phyloP scores from a whole-genome alignment of 441 rosid species.

The Jatropha multifida region DNA sequence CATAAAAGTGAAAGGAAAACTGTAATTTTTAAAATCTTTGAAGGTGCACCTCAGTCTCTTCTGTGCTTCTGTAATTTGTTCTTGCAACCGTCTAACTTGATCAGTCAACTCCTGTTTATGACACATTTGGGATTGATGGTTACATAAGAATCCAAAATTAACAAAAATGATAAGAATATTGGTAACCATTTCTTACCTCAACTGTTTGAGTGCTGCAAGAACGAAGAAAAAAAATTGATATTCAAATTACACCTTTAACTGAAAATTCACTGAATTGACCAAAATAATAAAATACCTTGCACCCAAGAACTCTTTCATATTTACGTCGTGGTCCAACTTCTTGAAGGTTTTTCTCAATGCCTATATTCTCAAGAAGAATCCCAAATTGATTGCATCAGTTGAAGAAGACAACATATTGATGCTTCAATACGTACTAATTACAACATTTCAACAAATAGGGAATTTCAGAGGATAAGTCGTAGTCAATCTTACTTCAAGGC shows the following conservation, averaged over 20 bases:
- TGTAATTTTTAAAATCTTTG: slow-evolving; percentile 15
- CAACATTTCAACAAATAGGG: slow-evolving; percentile 15
- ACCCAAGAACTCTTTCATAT: slow-evolving; percentile 61
- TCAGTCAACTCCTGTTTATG: slow-evolving; percentile 48
- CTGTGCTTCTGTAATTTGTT: slow-evolving; percentile 50
- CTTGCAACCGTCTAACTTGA: slow-evolving; percentile 45
- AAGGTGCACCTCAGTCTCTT: slow-evolving; percentile 62
- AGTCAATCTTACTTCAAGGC: slow-evolving; percentile 62
- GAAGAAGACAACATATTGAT: slow-evolving; percentile 2
- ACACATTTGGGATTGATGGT: slow-evolving; percentile 12
- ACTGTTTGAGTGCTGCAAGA: slow-evolving; percentile 54
- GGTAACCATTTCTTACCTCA: slow-evolving; percentile 44
- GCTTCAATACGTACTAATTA: background rate
- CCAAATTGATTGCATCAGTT: slow-evolving; percentile 13
- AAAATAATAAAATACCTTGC: slow-evolving; percentile 44
- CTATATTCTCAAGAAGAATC: slow-evolving; percentile 56
- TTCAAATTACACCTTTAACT: slow-evolving; percentile 1
- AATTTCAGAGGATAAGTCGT: slow-evolving; percentile 5
- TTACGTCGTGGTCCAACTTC: slow-evolving; percentile 77
- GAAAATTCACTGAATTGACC: slow-evolving; percentile 9
- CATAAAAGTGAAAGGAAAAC: background rate
- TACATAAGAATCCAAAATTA: background rate
- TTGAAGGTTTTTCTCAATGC: slow-evolving; percentile 66
- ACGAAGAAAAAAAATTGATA: slow-evolving; percentile 12
- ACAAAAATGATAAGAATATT: slow-evolving; percentile 5